These are phyloP conservation scores for Phaeosphaeria sp. DNA, from an alignment of 2,329 filamentous ascomycete species.

Conservation along the genomic window DNA sequence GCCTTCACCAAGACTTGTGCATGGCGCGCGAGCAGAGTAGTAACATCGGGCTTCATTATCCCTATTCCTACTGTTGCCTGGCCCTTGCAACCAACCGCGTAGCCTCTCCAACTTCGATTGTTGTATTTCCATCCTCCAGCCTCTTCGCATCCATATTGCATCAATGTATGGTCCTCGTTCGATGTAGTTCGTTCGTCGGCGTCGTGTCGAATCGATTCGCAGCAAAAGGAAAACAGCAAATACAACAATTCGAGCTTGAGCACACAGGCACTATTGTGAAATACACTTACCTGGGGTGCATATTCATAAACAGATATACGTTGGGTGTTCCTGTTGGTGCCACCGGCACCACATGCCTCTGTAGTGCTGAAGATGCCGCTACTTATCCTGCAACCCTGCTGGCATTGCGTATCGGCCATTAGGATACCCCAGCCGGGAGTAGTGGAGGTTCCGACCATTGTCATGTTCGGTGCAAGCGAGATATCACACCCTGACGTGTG, in stretches of 20 bases:
- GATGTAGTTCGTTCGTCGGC: neutral
- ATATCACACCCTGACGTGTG: neutral
- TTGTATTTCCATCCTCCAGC: neutral
- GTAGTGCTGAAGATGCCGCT: neutral
- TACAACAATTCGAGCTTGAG: constrained; percentile 7
- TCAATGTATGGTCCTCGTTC: neutral
- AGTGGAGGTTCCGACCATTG: neutral
- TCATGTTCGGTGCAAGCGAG: neutral
- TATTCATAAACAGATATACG: constrained; percentile 16
- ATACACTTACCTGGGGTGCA: constrained; percentile 13
- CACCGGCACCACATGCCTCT: constrained; percentile 8
- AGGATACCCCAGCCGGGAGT: neutral
- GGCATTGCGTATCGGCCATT: neutral
- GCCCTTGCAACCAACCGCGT: neutral
- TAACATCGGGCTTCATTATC: neutral
- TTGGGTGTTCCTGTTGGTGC: neutral
- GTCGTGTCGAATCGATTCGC: neutral
- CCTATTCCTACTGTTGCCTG: neutral
- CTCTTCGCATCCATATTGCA: neutral
- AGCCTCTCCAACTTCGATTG: neutral
- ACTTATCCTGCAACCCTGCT: neutral
- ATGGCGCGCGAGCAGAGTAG: neutral
- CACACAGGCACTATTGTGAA: constrained; percentile 14
- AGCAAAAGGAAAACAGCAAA: constrained; percentile 1
- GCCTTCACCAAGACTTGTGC: neutral